Conservation (phyloP, 441 rosid genomes). For the Pelargonium citronellum region DNA sequence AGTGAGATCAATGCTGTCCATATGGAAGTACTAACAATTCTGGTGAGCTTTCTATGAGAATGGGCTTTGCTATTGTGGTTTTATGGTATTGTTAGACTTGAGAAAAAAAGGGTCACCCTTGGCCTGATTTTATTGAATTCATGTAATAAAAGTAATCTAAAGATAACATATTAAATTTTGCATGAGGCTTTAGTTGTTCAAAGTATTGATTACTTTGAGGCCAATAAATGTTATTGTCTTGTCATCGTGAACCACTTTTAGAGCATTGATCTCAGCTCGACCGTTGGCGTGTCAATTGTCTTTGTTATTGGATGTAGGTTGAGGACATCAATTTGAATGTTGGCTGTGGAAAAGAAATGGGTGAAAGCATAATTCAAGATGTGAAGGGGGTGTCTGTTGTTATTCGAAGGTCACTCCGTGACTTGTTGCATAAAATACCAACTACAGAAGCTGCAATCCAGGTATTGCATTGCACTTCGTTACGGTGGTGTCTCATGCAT, state of each 20-base stretch:
- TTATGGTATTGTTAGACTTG: conserved; percentile 15
- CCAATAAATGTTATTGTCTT: conserved; percentile 8
- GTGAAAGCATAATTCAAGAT: conserved; percentile 90
- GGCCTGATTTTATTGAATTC: conserved; percentile 7
- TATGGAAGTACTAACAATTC: conserved; percentile 66
- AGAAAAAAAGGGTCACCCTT: conserved; percentile 5
- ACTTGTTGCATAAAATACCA: conserved; percentile 82
- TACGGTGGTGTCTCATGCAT: conserved; percentile 11
- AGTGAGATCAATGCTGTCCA: conserved; percentile 79
- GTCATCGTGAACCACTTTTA: not conserved
- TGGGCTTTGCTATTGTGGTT: conserved; percentile 15
- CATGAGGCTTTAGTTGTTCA: conserved; percentile 9
- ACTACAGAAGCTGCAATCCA: conserved; percentile 58
- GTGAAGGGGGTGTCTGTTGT: conserved; percentile 88
- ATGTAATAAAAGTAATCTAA: conserved; percentile 9
- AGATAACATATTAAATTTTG: not conserved
- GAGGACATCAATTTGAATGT: conserved; percentile 95
- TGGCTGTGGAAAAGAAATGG: conserved; percentile 66
- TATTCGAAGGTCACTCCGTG: conserved; percentile 80
- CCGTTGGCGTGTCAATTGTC: not conserved
- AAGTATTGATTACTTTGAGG: conserved; percentile 10
- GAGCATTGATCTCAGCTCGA: conserved; percentile 3
- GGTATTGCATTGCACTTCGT: conserved; percentile 43
- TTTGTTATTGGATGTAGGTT: conserved; percentile 41
- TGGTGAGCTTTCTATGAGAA: conserved; percentile 48